Evolutionary conservation across 495 filamentous ascomycete genomes (phyloP).

Genomic region (Xylaria intraflava): DNA sequence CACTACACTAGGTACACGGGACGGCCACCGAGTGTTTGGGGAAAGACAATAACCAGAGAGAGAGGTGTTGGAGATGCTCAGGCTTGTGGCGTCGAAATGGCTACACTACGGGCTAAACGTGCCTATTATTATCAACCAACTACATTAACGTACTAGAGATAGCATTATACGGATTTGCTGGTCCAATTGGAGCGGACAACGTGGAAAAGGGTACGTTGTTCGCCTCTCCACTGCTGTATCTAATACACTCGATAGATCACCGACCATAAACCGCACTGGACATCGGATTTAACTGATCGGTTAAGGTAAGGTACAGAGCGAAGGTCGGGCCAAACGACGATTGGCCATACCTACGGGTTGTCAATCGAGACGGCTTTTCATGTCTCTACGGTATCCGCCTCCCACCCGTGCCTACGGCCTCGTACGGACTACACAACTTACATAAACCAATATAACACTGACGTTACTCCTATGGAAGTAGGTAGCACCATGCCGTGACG

Average conservation of each 20-base stretch:
- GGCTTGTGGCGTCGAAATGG: neutral
- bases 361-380: neutral
- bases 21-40: too few relatives aligned
- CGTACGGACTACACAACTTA: too few relatives aligned
- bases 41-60: slow-evolving; percentile 11
- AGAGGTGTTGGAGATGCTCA: neutral
- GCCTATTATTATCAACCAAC: too few relatives aligned
- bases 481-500: too few relatives aligned
- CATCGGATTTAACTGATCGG: slow-evolving; percentile 6
- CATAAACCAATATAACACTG: too few relatives aligned
- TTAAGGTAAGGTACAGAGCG: slow-evolving; percentile 3
- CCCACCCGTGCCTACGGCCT: too few relatives aligned
- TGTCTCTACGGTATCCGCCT: neutral
- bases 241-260: too few relatives aligned
- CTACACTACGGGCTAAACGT: neutral
- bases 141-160: too few relatives aligned
- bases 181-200: slow-evolving; percentile 14
- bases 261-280: too few relatives aligned
- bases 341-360: too few relatives aligned
- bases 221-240: neutral
- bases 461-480: too few relatives aligned
- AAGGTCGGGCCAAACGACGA: neutral
- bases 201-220: slow-evolving; percentile 12
- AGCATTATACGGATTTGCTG: slow-evolving; percentile 11
- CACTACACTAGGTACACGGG: neutral